A percentile compares a stretch with the other conserved stretches of the same genome.
Conservation (phyloP, 2,329 filamentous ascomycete species). For the Daldinia sp. region DNA sequence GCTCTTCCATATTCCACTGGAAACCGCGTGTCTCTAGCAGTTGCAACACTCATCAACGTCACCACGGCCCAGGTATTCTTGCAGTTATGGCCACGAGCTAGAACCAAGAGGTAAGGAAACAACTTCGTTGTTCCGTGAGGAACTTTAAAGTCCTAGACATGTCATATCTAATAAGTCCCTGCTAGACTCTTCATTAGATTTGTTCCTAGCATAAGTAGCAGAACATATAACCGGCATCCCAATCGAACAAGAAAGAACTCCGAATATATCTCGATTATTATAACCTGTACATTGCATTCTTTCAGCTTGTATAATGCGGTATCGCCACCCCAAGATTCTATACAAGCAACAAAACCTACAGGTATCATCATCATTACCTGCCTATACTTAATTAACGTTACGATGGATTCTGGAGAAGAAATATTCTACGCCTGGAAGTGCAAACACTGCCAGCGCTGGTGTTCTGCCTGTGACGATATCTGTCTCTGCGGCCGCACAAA, state of each 20-base stretch:
- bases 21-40: not conserved
- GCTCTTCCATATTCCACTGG: not conserved
- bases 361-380: not conserved
- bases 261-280: not conserved
- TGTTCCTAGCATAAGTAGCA: not conserved
- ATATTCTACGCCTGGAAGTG: not conserved
- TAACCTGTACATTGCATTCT: not conserved
- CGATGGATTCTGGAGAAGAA: not conserved
- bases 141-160: not conserved
- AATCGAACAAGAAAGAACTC: not conserved
- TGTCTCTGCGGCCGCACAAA: not conserved
- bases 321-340: not conserved
- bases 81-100: not conserved
- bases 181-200: too few relatives aligned
- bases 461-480: not conserved
- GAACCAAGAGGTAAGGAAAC: too few relatives aligned
- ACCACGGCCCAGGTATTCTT: not conserved
- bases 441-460: not conserved
- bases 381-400: too few relatives aligned
- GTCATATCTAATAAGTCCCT: not conserved
- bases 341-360: not conserved
- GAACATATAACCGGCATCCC: not conserved
- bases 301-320: not conserved
- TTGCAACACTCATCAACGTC: not conserved
- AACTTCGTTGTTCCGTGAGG: not conserved